Evolutionary conservation across 345 rosid genomes (phyloP), one percentile per base, ranked within the genome.

Genomic region (Reutealis trisperma): DNA sequence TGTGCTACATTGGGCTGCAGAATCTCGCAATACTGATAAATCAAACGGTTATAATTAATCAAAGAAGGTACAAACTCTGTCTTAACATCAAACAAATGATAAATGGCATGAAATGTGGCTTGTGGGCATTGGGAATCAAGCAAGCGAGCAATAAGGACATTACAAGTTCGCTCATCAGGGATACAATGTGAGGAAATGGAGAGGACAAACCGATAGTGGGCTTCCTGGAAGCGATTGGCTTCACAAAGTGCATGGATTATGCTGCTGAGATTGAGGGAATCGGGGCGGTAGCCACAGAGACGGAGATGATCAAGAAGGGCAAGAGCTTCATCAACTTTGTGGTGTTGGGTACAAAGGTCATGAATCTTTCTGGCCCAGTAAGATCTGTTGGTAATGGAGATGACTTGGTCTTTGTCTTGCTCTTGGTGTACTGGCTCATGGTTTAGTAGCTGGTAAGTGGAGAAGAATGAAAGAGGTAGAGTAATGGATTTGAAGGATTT

Each of bases 121-220:
- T 69, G 71, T 4, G 96, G 97, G 79, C 78, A 80, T 25, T 77
- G 79, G 4, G 89, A 91, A 82, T 89, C 79, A 12, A 92, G 90
- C 80, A 94, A 75, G 59, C 92, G 87, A 32, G 98, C 92, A 19
- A 94, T 67, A 70, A 92, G 78, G 0, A 91, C 86, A 75, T 92
- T 92, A 64, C 96, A 92, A 44, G 91, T 86, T 6, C 96, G 85
- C 73, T 91, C 91, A 62, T 91, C 97, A 3, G 96, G 98, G 49
- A 85, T 37, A 67, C 83, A 84, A 24, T 85, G 71, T 8, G 94
- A 89, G 32, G 87, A 72, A 15, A 88, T 27, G 67, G 63, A 88
- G 75, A 82, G 84, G 49, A 83, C 79, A 73, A 85, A 83, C 24
- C 89, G 86, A 15, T 75, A 89, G 84, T 79, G 96, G 75, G 97